A percentile compares a stretch with the other conserved stretches of the same genome.
These are phyloP conservation scores for Leishmania turanica DNA, from an alignment of 208 protist genomes.

Conservation along the genomic window DNA sequence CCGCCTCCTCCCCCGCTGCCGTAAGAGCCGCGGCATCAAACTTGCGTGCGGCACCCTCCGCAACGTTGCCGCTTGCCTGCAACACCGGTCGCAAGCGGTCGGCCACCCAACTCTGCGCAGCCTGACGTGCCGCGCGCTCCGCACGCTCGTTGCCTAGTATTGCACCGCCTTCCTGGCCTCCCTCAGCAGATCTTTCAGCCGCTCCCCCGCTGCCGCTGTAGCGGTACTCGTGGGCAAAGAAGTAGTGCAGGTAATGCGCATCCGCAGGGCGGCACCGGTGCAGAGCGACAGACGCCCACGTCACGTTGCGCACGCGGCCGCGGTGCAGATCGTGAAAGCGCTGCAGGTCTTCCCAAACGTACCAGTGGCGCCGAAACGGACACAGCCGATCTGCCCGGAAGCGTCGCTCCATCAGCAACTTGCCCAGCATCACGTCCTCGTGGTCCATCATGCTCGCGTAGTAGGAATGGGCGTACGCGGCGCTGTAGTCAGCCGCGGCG, in stretches of 20 bases:
- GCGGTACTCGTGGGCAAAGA: constrained; percentile 6
- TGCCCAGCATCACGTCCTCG: constrained; percentile 25
- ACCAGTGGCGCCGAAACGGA: background rate
- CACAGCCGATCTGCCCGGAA: background rate
- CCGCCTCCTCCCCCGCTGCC: background rate
- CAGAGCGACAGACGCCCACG: constrained; percentile 14
- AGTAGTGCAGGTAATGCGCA: constrained; percentile 11
- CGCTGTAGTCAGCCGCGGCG: background rate
- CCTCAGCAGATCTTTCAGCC: background rate
- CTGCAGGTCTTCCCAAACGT: constrained; percentile 12
- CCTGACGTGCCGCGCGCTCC: background rate
- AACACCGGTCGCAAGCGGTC: background rate
- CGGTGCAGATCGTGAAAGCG: constrained; percentile 23
- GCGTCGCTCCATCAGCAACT: constrained; percentile 11
- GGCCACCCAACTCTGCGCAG: background rate
- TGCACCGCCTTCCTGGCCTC: background rate
- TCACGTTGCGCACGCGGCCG: constrained; percentile 19
- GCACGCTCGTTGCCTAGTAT: background rate
- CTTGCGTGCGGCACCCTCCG: background rate
- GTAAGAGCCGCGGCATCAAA: background rate
- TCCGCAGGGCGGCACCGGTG: constrained; percentile 20
- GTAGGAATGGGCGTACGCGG: constrained; percentile 5
- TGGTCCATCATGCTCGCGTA: constrained; percentile 19
- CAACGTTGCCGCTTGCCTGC: background rate
- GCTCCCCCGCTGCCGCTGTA: background rate